A percentile compares a stretch with the other conserved stretches of the same genome.
Conservation (phyloP, 108 stramenopile genomes). For the Nitzschia sp. region DNA sequence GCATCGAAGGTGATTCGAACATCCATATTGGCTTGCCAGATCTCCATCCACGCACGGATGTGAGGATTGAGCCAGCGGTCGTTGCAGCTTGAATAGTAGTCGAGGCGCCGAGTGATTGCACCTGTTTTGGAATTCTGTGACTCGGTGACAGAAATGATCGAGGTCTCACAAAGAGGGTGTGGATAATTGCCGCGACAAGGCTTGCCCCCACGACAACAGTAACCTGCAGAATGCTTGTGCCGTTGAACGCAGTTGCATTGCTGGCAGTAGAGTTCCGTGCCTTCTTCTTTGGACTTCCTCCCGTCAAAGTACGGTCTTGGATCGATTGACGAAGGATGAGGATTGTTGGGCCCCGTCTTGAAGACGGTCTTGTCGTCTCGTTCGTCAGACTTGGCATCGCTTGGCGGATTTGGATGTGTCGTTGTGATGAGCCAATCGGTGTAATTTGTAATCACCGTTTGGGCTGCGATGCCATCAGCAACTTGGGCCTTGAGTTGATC, state of each 20-base stretch:
- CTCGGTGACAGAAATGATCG: neutral
- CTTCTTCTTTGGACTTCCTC: neutral
- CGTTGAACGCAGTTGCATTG: neutral
- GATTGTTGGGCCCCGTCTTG: neutral
- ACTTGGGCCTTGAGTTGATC: neutral
- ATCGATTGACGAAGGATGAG: neutral
- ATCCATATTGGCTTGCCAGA: slow-evolving; percentile 3
- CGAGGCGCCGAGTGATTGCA: neutral
- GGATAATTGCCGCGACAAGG: neutral
- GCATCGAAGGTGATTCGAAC: neutral
- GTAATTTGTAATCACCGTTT: neutral
- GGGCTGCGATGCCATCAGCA: neutral
- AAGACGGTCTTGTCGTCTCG: neutral
- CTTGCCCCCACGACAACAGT: neutral
- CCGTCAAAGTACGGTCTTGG: too few relatives aligned
- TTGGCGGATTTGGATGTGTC: slow-evolving; percentile 7
- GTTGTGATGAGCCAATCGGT: neutral
- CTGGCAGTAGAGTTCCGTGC: neutral
- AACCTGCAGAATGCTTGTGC: neutral
- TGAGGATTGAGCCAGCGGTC: neutral
- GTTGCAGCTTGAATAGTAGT: neutral
- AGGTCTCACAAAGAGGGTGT: neutral
- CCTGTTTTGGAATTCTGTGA: neutral
- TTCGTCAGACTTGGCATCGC: neutral
- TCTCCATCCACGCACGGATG: neutral